phyloP scores from a whole-genome alignment of 768 basidiomycete species.

The Calocybe gangraenosa region DNA sequence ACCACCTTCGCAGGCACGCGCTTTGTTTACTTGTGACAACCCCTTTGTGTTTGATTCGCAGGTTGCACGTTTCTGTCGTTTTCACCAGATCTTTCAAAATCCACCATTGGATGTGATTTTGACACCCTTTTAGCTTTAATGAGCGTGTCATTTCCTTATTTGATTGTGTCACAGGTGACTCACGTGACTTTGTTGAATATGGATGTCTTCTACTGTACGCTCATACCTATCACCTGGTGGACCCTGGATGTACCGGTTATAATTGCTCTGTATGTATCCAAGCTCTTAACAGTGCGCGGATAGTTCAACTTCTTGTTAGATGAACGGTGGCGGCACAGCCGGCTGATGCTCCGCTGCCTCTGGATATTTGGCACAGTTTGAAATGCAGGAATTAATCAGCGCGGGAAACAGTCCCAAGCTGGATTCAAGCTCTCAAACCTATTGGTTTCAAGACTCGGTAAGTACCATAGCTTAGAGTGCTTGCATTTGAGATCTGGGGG shows the following conservation, averaged over 20 bases:
- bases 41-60: no score
- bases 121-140: no score
- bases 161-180: no score
- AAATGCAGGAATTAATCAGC: slow-evolving; percentile 8
- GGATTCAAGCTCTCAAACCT: slow-evolving; percentile 11
- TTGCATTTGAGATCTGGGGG: background rate
- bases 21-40: no score
- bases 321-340: slow-evolving; percentile 14
- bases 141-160: no score
- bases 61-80: no score
- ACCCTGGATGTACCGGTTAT: slow-evolving; percentile 5
- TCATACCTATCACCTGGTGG: slow-evolving; percentile 15
- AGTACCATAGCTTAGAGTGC: background rate
- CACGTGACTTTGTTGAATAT: background rate
- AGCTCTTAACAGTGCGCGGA: no score
- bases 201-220: slow-evolving; percentile 20
- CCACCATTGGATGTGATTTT: no score
- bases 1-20: no score
- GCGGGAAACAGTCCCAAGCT: slow-evolving; percentile 8
- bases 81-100: no score
- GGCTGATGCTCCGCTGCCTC: slow-evolving; percentile 12
- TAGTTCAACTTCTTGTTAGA: slow-evolving; percentile 7
- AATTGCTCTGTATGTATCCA: background rate
- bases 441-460: slow-evolving; percentile 15
- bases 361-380: slow-evolving; percentile 15